Evolutionary conservation across 2,329 filamentous ascomycete genomes (phyloP).

Genomic region (Diaporthe sp.): DNA sequence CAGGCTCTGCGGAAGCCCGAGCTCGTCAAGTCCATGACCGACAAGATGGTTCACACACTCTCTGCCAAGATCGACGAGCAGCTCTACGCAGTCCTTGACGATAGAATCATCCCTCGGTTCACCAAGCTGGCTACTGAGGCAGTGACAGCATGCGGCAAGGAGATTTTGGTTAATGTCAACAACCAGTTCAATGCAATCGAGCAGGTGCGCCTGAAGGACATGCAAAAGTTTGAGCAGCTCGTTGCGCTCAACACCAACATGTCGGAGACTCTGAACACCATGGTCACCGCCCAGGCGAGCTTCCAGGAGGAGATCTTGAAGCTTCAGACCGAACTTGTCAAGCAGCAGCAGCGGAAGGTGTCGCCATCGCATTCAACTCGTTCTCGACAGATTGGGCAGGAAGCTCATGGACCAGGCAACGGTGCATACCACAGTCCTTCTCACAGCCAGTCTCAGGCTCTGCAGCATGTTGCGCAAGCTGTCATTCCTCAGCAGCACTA

Average conservation of each 20-base stretch:
- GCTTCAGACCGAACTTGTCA: slow-evolving; percentile 53
- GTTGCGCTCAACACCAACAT: slow-evolving; percentile 75
- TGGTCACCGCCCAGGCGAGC: slow-evolving; percentile 77
- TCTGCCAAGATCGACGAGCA: slow-evolving; percentile 78
- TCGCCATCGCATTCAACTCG: slow-evolving; percentile 40
- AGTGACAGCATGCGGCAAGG: slow-evolving; percentile 75
- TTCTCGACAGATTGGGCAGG: slow-evolving; percentile 44
- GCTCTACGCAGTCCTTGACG: slow-evolving; percentile 71
- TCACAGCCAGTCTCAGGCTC: slow-evolving; percentile 37
- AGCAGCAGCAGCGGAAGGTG: slow-evolving; percentile 44
- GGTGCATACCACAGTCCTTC: slow-evolving; percentile 40
- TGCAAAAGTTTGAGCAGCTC: slow-evolving; percentile 80
- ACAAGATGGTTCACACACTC: slow-evolving; percentile 78
- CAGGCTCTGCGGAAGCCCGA: slow-evolving; percentile 81
- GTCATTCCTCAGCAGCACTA: slow-evolving; percentile 35
- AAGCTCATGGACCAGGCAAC: slow-evolving; percentile 41
- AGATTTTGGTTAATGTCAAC: slow-evolving; percentile 75
- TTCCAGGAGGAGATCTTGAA: slow-evolving; percentile 76
- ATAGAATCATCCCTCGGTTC: slow-evolving; percentile 76
- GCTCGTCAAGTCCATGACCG: slow-evolving; percentile 78
- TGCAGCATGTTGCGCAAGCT: slow-evolving; percentile 37
- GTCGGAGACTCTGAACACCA: slow-evolving; percentile 76
- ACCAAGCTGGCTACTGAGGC: slow-evolving; percentile 74
- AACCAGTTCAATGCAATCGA: slow-evolving; percentile 65
- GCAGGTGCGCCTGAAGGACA: slow-evolving; percentile 65